Percentiles rank a stretch among this genome's conserved stretches.
Evolutionary conservation across 2,329 filamentous ascomycete genomes (phyloP).

Genomic region (Colletotrichum ledebouriae): DNA sequence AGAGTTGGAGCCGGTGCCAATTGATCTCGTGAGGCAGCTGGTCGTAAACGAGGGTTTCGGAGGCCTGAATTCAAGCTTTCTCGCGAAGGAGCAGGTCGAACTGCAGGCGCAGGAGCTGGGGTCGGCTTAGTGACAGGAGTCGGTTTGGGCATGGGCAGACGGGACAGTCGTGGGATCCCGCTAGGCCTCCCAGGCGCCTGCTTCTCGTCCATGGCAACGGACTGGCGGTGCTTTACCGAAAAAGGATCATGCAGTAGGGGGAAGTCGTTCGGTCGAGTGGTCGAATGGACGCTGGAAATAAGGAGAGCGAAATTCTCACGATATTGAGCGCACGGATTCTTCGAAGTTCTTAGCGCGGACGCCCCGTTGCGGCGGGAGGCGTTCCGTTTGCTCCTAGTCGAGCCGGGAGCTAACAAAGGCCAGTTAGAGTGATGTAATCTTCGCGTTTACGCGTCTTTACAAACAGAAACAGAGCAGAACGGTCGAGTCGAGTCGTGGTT

Average conservation of each 20-base stretch:
- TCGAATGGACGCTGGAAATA: neutral
- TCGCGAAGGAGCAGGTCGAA: slow-evolving; percentile 49
- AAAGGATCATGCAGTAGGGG: slow-evolving; percentile 4
- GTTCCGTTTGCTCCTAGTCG: slow-evolving; percentile 31
- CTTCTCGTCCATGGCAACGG: slow-evolving; percentile 40
- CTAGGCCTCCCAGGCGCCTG: slow-evolving; percentile 43
- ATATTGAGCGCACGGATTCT: slow-evolving; percentile 22
- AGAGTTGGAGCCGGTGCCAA: slow-evolving; percentile 40
- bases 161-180: slow-evolving; percentile 55
- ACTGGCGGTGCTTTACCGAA: neutral
- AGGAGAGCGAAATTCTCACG: neutral
- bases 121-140: slow-evolving; percentile 42
- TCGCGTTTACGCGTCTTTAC: slow-evolving; percentile 4
- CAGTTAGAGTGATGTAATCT: slow-evolving; percentile 16
- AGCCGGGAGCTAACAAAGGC: slow-evolving; percentile 32
- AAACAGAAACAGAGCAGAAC: slow-evolving; percentile 8
- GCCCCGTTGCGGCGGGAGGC: slow-evolving; percentile 23
- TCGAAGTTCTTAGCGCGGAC: slow-evolving; percentile 17
- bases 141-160: slow-evolving; percentile 53
- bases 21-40: slow-evolving; percentile 50
- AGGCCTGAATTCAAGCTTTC: slow-evolving; percentile 46
- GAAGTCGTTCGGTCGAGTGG: neutral
- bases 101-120: slow-evolving; percentile 39
- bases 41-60: slow-evolving; percentile 52
- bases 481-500: neutral